These are phyloP conservation scores for Brassica hybrid DNA, from an alignment of 441 rosid species.

Conservation along the genomic window DNA sequence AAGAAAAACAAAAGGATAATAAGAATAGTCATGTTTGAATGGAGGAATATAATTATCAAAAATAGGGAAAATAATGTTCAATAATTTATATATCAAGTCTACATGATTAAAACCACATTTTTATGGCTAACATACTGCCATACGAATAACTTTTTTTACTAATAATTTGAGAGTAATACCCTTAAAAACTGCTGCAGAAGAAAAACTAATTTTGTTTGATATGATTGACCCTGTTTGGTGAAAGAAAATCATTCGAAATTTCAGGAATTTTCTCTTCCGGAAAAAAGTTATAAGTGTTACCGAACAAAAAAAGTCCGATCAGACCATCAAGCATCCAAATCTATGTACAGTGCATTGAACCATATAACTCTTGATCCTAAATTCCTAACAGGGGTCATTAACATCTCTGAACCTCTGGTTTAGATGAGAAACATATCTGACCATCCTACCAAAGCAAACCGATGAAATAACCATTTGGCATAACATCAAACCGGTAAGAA, in stretches of 20 bases:
- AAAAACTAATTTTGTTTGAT: background rate
- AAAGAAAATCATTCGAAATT: background rate
- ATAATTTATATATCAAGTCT: background rate
- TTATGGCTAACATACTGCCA: background rate
- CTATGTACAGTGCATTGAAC: background rate
- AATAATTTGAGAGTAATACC: background rate
- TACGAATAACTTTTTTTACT: background rate
- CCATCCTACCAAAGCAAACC: constrained; percentile 27
- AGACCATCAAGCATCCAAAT: background rate
- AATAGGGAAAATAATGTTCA: background rate
- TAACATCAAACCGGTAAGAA: constrained; percentile 7
- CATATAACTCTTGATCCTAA: background rate
- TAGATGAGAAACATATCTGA: no score
- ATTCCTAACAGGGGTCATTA: background rate
- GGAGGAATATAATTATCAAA: background rate
- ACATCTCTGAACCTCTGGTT: background rate
- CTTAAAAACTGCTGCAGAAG: background rate
- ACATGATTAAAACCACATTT: constrained; percentile 9
- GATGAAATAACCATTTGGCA: constrained; percentile 27
- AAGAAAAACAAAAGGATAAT: no score
- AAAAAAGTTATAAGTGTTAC: background rate
- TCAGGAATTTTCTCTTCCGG: background rate
- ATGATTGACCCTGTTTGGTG: no score
- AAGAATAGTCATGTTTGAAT: background rate
- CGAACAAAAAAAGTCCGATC: background rate